Evolutionary conservation across 2,329 filamentous ascomycete genomes (phyloP).

Genomic region (Dactylellina parvicollis): DNA sequence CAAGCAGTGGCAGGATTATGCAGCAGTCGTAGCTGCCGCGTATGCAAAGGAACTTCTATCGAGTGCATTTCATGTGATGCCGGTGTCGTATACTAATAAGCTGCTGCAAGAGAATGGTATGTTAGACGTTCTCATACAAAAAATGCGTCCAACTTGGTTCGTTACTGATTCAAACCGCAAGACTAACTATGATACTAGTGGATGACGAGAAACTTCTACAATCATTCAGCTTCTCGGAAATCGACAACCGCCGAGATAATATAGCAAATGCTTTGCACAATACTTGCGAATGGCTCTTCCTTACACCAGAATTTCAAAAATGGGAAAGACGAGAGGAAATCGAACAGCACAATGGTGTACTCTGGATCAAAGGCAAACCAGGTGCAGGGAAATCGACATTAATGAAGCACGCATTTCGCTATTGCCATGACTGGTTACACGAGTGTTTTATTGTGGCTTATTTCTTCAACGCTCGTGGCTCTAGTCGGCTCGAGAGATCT

Average conservation of each 20-base stretch:
- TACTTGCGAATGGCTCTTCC: slow-evolving; percentile 58
- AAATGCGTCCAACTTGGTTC: no score
- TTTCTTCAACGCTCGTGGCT: slow-evolving; percentile 57
- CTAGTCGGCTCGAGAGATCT: slow-evolving; percentile 54
- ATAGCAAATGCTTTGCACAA: slow-evolving; percentile 35
- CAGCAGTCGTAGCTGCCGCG: slow-evolving; percentile 15
- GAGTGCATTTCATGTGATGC: no score
- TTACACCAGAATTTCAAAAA: slow-evolving; percentile 49
- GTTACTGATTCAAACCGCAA: no score
- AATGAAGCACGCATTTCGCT: slow-evolving; percentile 55
- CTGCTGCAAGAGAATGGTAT: no score
- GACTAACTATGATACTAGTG: no score
- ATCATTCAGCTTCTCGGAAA: slow-evolving; percentile 51
- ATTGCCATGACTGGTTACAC: slow-evolving; percentile 17
- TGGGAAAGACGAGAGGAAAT: slow-evolving; percentile 52
- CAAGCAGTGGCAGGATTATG: slow-evolving; percentile 17
- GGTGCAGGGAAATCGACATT: slow-evolving; percentile 58
- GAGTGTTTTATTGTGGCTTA: slow-evolving; percentile 44
- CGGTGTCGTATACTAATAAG: background rate
- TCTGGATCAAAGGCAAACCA: slow-evolving; percentile 59
- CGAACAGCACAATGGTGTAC: slow-evolving; percentile 54
- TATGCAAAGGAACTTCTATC: slow-evolving; percentile 33
- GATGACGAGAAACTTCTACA: no score
- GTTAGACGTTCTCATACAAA: no score
- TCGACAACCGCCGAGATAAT: slow-evolving; percentile 52